These are phyloP conservation scores for Nitzschia inconspicua DNA, from an alignment of 108 stramenopile genomes.

Conservation along the genomic window DNA sequence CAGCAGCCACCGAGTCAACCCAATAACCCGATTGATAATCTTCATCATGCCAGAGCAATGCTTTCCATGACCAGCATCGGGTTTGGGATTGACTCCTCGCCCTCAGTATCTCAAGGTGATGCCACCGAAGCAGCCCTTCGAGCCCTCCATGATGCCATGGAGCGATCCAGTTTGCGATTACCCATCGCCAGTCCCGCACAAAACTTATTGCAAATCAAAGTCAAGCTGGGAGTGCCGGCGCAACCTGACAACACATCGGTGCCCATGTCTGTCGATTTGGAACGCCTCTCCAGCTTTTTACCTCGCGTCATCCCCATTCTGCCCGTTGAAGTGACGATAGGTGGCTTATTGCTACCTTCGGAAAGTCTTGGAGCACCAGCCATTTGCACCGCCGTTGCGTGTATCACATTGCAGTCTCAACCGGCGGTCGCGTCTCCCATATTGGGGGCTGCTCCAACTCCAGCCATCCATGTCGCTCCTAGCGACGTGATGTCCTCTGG, in stretches of 20 bases:
- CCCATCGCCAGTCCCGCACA: neutral
- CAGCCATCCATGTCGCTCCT: neutral
- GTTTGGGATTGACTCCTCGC: conserved; percentile 37
- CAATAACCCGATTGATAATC: too few relatives aligned
- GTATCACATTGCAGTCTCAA: conserved; percentile 20
- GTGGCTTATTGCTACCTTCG: conserved; percentile 27
- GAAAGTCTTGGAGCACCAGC: conserved; percentile 10
- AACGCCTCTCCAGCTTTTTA: conserved; percentile 10
- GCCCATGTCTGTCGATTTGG: conserved; percentile 28
- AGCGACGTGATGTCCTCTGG: neutral
- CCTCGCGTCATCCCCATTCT: conserved; percentile 19
- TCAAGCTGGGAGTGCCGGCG: conserved; percentile 44
- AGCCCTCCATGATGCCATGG: conserved; percentile 51
- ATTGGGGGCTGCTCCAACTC: neutral
- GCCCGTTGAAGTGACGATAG: conserved; percentile 26
- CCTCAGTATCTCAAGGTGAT: conserved; percentile 6
- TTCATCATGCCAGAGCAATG: too few relatives aligned
- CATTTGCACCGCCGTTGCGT: conserved; percentile 31
- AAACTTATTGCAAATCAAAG: conserved; percentile 19
- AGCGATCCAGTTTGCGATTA: conserved; percentile 27
- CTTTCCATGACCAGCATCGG: conserved; percentile 36
- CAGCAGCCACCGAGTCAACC: too few relatives aligned
- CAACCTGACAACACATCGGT: conserved; percentile 1
- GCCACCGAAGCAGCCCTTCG: conserved; percentile 45
- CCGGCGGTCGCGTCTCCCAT: neutral